Evolutionary conservation across 2,329 filamentous ascomycete genomes (phyloP).

Genomic region (Colletotrichum acutatum): DNA sequence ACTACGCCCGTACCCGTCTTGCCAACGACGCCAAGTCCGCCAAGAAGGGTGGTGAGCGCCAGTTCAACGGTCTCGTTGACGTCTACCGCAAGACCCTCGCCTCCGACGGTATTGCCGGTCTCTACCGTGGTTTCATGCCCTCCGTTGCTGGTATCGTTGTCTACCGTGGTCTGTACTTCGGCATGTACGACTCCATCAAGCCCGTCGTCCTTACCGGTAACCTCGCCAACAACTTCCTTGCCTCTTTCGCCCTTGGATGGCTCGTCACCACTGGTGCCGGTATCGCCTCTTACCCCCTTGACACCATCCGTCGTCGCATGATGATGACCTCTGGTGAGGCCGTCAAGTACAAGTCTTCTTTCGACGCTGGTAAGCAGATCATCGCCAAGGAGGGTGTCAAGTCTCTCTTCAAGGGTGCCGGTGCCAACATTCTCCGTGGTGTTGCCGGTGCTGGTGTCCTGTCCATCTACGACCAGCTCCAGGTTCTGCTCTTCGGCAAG

Average conservation of each 20-base stretch:
- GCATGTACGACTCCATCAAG: slow-evolving; percentile 99
- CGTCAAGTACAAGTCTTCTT: slow-evolving; percentile 99
- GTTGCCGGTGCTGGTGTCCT: slow-evolving; percentile 99
- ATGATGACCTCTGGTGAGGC: slow-evolving; percentile 99
- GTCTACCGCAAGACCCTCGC: slow-evolving; percentile 99
- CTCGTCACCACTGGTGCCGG: slow-evolving; percentile 99
- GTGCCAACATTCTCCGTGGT: slow-evolving; percentile 99
- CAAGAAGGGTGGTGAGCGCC: slow-evolving; percentile 95
- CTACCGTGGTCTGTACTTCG: slow-evolving; percentile 99
- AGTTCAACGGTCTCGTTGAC: slow-evolving; percentile 99
- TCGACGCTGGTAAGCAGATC: slow-evolving; percentile 97
- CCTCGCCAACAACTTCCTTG: slow-evolving; percentile 99
- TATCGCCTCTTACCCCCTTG: slow-evolving; percentile 99
- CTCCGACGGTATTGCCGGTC: slow-evolving; percentile 98
- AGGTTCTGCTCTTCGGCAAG: slow-evolving; percentile 99
- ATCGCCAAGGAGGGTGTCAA: slow-evolving; percentile 96
- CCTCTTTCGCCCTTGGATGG: slow-evolving; percentile 99
- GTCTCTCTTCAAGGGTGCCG: slow-evolving; percentile 99
- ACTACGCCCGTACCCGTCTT: slow-evolving; percentile 99
- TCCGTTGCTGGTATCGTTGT: slow-evolving; percentile 99
- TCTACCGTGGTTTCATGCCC: slow-evolving; percentile 99
- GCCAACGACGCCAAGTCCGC: slow-evolving; percentile 99
- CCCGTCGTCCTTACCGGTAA: slow-evolving; percentile 91
- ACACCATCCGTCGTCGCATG: slow-evolving; percentile 99
- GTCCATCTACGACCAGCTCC: slow-evolving; percentile 99